phyloP scores from a whole-genome alignment of 805 yeast species.

The Suhomyces sp. region DNA sequence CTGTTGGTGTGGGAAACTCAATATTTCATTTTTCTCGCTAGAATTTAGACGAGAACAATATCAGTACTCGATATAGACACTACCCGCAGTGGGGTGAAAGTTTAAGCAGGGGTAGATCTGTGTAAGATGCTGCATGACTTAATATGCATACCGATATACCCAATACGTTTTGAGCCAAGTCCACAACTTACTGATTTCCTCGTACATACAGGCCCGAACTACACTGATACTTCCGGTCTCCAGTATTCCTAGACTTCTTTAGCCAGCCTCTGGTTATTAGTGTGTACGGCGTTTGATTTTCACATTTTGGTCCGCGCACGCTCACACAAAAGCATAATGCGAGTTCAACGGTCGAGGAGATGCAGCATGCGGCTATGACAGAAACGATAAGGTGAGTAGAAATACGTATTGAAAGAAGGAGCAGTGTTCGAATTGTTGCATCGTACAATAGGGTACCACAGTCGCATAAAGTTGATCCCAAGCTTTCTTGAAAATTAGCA shows the following conservation, averaged over 20 bases:
- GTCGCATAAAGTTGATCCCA: too few species aligned
- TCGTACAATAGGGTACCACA: too few species aligned
- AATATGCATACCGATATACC: not conserved
- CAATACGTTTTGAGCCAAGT: not conserved
- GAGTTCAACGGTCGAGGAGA: not conserved
- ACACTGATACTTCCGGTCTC: not conserved
- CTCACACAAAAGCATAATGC: not conserved
- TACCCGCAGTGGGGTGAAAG: not conserved
- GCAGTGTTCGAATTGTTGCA: too few species aligned
- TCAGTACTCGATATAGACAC: not conserved
- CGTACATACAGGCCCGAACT: not conserved
- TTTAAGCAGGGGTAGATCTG: not conserved
- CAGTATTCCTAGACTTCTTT: not conserved
- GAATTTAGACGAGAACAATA: not conserved
- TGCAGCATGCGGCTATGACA: not conserved
- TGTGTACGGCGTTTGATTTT: not conserved
- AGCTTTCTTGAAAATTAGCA: too few species aligned
- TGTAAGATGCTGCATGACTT: not conserved
- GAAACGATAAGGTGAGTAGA: not conserved
- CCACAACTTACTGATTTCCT: not conserved
- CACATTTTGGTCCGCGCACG: not conserved
- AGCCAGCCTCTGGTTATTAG: not conserved
- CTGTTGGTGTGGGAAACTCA: not conserved
- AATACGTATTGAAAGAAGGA: not conserved
- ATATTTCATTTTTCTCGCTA: not conserved